phyloP scores from a whole-genome alignment of 257 asterid species.

The Gynochthodes officinalis region DNA sequence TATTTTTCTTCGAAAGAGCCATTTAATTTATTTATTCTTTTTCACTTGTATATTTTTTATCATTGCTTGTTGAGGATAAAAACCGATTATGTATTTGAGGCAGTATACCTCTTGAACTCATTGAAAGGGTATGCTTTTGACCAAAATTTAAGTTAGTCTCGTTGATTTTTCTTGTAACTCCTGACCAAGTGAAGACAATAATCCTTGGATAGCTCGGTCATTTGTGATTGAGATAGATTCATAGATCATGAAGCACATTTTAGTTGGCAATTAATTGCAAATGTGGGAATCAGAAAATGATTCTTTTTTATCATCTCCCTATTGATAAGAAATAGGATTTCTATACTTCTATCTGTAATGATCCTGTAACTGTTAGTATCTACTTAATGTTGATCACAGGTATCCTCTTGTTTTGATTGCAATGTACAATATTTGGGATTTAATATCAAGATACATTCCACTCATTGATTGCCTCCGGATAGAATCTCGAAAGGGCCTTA shows the following conservation, averaged over 20 bases:
- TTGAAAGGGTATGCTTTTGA: too few relatives aligned
- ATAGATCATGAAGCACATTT: background rate
- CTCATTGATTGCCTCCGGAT: constrained; percentile 22
- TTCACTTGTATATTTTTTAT: too few relatives aligned
- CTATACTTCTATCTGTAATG: too few relatives aligned
- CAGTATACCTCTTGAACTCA: too few relatives aligned
- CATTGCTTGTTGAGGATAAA: background rate
- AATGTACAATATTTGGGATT: constrained; percentile 33
- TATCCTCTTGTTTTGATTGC: constrained; percentile 36
- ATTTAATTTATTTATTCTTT: too few relatives aligned
- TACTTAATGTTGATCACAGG: constrained; percentile 14
- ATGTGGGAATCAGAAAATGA: background rate
- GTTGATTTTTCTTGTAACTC: background rate
- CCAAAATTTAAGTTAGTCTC: background rate
- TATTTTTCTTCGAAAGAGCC: too few relatives aligned
- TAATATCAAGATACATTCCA: constrained; percentile 40
- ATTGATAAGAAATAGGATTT: background rate
- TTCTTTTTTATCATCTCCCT: background rate
- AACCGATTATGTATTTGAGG: background rate
- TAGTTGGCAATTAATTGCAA: background rate
- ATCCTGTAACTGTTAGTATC: background rate
- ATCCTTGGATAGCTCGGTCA: background rate
- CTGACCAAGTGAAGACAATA: background rate
- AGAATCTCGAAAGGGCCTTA: constrained; percentile 32
- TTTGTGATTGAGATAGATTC: background rate